Evolutionary conservation across 1,139 yeast species (phyloP).

Genomic region (Saccharomyces hybrid): DNA sequence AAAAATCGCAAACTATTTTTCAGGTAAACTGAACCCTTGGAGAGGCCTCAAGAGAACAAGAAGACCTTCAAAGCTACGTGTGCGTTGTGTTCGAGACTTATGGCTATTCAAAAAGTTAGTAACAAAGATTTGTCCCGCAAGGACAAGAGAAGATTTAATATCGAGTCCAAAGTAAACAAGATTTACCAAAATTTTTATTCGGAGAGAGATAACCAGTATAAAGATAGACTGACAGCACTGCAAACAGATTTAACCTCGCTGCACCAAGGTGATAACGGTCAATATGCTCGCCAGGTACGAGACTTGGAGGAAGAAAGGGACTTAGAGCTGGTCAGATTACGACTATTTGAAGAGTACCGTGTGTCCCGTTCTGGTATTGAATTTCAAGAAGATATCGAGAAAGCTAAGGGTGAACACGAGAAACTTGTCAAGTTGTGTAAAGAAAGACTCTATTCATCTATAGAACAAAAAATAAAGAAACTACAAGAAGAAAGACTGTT

Average conservation of each 20-base stretch:
- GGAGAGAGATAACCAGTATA: constrained; percentile 71
- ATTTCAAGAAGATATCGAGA: constrained; percentile 65
- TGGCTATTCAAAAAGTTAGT: constrained; percentile 1
- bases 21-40: neutral
- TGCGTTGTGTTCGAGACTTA: neutral
- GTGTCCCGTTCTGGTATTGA: constrained; percentile 69
- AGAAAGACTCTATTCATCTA: constrained; percentile 69
- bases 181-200: constrained; percentile 56
- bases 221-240: constrained; percentile 63
- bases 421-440: constrained; percentile 72
- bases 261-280: constrained; percentile 73
- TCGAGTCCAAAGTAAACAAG: constrained; percentile 55
- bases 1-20: neutral
- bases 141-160: constrained; percentile 58
- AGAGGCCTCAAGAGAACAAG: neutral
- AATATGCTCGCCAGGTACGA: constrained; percentile 44
- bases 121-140: constrained; percentile 18
- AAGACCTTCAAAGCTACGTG: neutral
- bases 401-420: constrained; percentile 74
- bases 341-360: constrained; percentile 81
- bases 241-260: constrained; percentile 72
- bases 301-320: constrained; percentile 77
- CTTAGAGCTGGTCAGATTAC: constrained; percentile 63
- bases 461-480: constrained; percentile 74
- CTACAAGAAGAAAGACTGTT: constrained; percentile 83